Evolutionary conservation across 176 grass and related monocot genomes (phyloP).

Genomic region (Phoenix dactylifera): DNA sequence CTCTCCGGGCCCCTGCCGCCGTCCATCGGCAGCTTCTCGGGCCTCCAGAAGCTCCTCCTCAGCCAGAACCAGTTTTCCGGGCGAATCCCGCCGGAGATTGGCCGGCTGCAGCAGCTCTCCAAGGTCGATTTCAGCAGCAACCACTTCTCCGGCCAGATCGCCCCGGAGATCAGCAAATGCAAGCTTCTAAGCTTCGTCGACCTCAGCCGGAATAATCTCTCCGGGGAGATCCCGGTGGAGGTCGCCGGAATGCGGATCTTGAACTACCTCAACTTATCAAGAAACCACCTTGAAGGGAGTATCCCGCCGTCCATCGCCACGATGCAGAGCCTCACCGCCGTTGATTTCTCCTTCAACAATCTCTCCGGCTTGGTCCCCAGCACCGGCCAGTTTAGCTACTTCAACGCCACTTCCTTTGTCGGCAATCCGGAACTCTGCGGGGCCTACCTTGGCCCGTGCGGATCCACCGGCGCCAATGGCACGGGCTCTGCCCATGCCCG

Average conservation of each 20-base stretch:
- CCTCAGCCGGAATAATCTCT: conserved; percentile 54
- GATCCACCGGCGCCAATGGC: neutral
- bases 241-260: conserved; percentile 52
- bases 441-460: conserved; percentile 40
- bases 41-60: too few species aligned
- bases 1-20: too few species aligned
- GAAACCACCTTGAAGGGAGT: conserved; percentile 44
- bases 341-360: conserved; percentile 83
- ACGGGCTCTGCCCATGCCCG: conserved; percentile 26
- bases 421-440: conserved; percentile 73
- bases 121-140: too few species aligned
- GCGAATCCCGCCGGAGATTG: too few species aligned
- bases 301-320: conserved; percentile 56
- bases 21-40: too few species aligned
- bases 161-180: conserved; percentile 47
- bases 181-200: conserved; percentile 65
- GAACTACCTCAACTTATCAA: conserved; percentile 85
- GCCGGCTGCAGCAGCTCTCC: too few species aligned
- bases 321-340: conserved; percentile 87
- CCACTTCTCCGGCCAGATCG: too few species aligned
- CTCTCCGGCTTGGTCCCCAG: conserved; percentile 55
- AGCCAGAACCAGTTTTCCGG: too few species aligned
- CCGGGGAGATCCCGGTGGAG: conserved; percentile 44
- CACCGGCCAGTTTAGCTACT: conserved; percentile 80
- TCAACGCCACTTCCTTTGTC: conserved; percentile 69